Percentiles rank a stretch among this genome's conserved stretches.
phyloP scores from a whole-genome alignment of 305 asterid genomes.

The Fraxinus paxiana region DNA sequence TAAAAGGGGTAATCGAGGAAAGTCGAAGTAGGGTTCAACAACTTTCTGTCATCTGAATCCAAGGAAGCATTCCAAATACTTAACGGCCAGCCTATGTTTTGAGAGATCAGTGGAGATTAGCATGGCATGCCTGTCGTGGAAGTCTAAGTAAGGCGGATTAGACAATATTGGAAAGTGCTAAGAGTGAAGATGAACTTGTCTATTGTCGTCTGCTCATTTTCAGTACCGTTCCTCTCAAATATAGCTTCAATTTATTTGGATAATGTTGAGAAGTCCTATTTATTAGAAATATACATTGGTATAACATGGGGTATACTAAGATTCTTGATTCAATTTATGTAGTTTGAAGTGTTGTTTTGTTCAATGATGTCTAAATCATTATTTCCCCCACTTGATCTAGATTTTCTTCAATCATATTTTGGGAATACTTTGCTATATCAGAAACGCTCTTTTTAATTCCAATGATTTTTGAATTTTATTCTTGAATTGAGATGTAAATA shows the following conservation, averaged over 20 bases:
- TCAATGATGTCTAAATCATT: background rate
- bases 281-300: background rate
- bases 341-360: background rate
- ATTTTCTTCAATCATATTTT: background rate
- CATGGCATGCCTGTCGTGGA: background rate
- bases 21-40: constrained; percentile 16
- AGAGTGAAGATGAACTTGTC: background rate
- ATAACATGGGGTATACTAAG: background rate
- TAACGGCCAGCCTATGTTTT: background rate
- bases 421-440: background rate
- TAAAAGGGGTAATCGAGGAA: constrained; percentile 21
- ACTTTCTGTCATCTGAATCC: background rate
- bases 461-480: no score
- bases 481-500: background rate
- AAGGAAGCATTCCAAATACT: background rate
- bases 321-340: background rate
- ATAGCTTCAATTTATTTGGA: background rate
- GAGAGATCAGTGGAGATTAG: background rate
- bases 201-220: background rate
- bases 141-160: background rate
- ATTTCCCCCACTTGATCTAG: background rate
- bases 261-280: background rate
- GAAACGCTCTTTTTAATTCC: background rate
- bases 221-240: background rate
- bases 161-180: background rate